These are phyloP conservation scores for Fennellomyces sp. DNA, from an alignment of 371 early-diverging fungal species.

Conservation along the genomic window DNA sequence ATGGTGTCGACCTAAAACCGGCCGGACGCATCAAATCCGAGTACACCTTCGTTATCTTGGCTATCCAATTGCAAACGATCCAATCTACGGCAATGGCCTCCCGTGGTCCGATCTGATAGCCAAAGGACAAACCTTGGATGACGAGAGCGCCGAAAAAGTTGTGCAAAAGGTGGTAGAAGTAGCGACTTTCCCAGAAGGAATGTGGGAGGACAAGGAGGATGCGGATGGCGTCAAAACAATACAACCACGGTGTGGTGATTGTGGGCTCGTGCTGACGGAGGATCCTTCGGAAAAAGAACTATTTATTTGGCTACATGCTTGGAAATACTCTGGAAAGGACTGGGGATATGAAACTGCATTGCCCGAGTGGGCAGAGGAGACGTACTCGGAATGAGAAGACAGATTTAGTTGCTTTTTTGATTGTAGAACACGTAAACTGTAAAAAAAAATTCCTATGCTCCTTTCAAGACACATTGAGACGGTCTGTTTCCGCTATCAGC, in stretches of 20 bases:
- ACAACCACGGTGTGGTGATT: slow-evolving; percentile 48
- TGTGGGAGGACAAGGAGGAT: slow-evolving; percentile 18
- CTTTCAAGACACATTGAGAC: slow-evolving; percentile 5
- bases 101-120: slow-evolving; percentile 7
- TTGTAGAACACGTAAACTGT: too few relatives aligned
- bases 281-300: slow-evolving; percentile 76
- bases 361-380: slow-evolving; percentile 78
- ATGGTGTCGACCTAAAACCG: slow-evolving; percentile 88
- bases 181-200: slow-evolving; percentile 11
- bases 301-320: slow-evolving; percentile 86
- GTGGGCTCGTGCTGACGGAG: slow-evolving; percentile 43
- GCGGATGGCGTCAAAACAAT: slow-evolving; percentile 12
- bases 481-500: slow-evolving; percentile 6
- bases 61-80: slow-evolving; percentile 97
- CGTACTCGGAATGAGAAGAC: not conserved
- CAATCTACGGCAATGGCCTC: slow-evolving; percentile 53
- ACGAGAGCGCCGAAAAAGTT: not conserved
- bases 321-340: slow-evolving; percentile 67
- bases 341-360: slow-evolving; percentile 78
- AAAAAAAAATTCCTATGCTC: not conserved
- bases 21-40: slow-evolving; percentile 99
- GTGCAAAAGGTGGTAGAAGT: not conserved
- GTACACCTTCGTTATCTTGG: slow-evolving; percentile 97
- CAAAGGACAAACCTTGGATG: not conserved
- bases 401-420: not conserved